Base-by-base conservation (phyloP, 225 moss, liverwort and hornwort genomes). In the Ulota crispa region DNA sequence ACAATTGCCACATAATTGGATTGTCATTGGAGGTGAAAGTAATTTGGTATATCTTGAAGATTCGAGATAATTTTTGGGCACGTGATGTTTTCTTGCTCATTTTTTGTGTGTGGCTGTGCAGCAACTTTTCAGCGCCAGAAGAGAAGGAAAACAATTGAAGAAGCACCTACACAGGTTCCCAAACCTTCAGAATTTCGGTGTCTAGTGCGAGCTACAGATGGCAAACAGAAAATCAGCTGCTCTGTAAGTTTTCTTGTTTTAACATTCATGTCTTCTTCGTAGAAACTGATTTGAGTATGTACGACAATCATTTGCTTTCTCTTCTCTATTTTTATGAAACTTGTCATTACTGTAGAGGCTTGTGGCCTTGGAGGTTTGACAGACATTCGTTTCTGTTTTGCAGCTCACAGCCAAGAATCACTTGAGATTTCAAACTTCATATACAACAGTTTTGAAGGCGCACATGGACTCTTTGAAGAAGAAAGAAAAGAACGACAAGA, bases 391-490 rank as follows among this genome's bases (percentile, higher is more conserved):
- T 71, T 27, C 36, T 70, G 60, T 78, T 68, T 50, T 86, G 88
- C 86, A 91, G 89, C 75, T 95, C 24, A 88, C 93, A 54, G 85
- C 82, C 43, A 92, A 92, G 77, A 89, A 88, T 85, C 89, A 90
- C 56, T 89, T 89, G 61, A 88, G 92, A 34, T 92, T 95, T 78
- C 88, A 92, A 42, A 91, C 87, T 68, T 91, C 91, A 8, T 91
- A 91, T 79, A 88, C 87, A 3, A 93, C 91, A 23, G 88, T 91
- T 63, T 81, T 95, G 85, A 93, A 88, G 75, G 92, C 92, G 39
- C 93, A 92, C 68, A 89, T 92, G 92, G 91, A 92, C 75, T 80
- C 92, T 54, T 87, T 95, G 50, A 92, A 87, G 85, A 92, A 89
- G 80, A 92, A 86, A 80, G 89, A 89, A 68, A 93, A 88, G 78